A percentile compares a stretch with the other conserved stretches of the same genome.
These are phyloP conservation scores for Neofusicoccum cordaticola DNA, from an alignment of 2,329 filamentous ascomycete genomes.

Conservation along the genomic window DNA sequence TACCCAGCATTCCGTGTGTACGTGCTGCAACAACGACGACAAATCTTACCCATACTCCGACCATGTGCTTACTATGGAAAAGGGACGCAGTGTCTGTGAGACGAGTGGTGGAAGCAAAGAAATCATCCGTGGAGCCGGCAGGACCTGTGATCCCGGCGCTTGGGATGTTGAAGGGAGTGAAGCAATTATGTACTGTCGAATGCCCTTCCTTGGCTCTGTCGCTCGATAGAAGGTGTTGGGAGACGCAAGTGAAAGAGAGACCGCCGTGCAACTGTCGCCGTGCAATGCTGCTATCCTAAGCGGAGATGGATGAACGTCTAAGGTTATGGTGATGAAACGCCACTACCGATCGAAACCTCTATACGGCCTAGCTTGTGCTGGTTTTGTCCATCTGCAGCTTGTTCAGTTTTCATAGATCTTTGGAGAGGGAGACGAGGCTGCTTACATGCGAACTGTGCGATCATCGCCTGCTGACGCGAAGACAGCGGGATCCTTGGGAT, in stretches of 20 bases:
- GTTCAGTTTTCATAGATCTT: background rate
- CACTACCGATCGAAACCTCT: conserved; percentile 6
- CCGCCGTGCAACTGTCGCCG: background rate
- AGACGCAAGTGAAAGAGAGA: conserved; percentile 1
- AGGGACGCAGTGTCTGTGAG: background rate
- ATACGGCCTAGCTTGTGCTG: background rate
- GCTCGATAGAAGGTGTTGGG: background rate
- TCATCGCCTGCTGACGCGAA: conserved; percentile 94
- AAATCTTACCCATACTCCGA: conserved; percentile 2
- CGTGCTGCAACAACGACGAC: background rate
- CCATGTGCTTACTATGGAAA: conserved; percentile 5
- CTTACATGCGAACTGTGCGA: conserved; percentile 73
- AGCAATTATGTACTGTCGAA: conserved; percentile 7
- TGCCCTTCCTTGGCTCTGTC: background rate
- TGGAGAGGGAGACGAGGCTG: background rate
- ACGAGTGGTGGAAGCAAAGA: background rate
- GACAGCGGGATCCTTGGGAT: conserved; percentile 75
- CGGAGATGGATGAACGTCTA: conserved; percentile 1
- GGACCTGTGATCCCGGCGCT: background rate
- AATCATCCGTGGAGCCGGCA: background rate
- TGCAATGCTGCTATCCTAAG: conserved; percentile 3
- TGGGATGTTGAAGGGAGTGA: background rate
- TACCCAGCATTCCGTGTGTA: background rate
- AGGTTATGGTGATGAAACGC: background rate
- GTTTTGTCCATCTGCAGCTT: conserved; percentile 2